Evolutionary conservation across 2,329 filamentous ascomycete species (phyloP), one percentile per base, ranked within the genome.

Genomic region (Pseudocercospora fijiensis): DNA sequence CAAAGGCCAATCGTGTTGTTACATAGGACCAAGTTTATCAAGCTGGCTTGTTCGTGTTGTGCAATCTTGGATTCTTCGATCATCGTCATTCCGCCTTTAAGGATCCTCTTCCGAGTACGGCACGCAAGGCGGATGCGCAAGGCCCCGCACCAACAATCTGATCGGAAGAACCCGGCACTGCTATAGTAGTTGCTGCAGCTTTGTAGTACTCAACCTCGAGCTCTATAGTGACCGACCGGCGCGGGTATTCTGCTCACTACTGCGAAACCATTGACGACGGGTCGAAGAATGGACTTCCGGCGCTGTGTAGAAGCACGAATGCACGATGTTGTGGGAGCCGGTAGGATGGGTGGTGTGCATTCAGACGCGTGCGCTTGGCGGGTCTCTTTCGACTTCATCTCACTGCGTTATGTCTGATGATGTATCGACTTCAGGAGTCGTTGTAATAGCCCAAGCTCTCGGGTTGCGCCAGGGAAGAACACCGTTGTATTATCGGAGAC

Each of bases 1-100:
- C 49, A 52, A 24, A 52, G 7, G 49, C 49, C 49, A 52, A 52
- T 28, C 27, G 24, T 26, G 24, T 24, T 9, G n/a, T n/a, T n/a
- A n/a, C n/a, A n/a, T n/a, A 22, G 49, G n/a, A 8, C 11, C 11
- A 18, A 49, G 45, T 37, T n/a, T 16, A 37, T 37, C 11, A 49
- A 49, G 45, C 45, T 49, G 45, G n/a, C 45, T 49, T 20, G 45
- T 24, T 16, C 18, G 18, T 49, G 45, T 26, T 57, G 55, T 57
- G 28, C 18, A 20, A 57, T 57, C 30, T 57, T 43, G 55, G 52
- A 24, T 27, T 13, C 11, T 16, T 57, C 27, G 22, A 13, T n/a
- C 24, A 56, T 57, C 49, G 49, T 52, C 49, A 52, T 52, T 27
- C 43, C 43, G 43, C 43, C n/a, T 47, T 11, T 52, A 52, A 52